Evolutionary conservation across 2,329 filamentous ascomycete species (phyloP), one percentile per base, ranked within the genome.

Genomic region (Gremmenia infestans): DNA sequence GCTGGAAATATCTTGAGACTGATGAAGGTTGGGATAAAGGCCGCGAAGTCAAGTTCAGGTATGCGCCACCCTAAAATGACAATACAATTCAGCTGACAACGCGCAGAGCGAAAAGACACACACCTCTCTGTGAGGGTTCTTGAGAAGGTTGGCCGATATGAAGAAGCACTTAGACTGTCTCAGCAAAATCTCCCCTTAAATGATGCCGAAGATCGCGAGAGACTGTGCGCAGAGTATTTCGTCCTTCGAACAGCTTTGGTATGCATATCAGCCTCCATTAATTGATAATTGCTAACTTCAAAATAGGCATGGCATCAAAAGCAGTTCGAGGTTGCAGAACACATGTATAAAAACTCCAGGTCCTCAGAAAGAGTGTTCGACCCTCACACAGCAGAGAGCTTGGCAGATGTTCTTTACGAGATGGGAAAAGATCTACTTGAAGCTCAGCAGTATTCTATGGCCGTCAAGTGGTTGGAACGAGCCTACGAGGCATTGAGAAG

Each of bases 241-340:
- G 61, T 71, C 6, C 56, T 70, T 23, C 63, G 69, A 43, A 68
- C 68, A 39, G 78, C 80, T 35, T 70, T 94, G 71, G 90, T 91
- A 72, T 42, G 58, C 35, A 32, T 6, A 47, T 14, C 23, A 42
- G 7, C 36, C 35, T 22, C 42, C 19, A 40, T 28, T 14, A 22
- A 22, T 4, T 11, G 3, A 78, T 51, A 50, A 15, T 9, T 39
- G 59, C 52, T 52, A 43, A 63, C n/a, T 57, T 56, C 23, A 11
- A n/a, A 25, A 14, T 50, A 93, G 89, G 81, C 86, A 32, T 96
- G 87, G 85, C 83, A 85, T 63, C 85, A 91, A 66, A 78, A 82
- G 42, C 81, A 86, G 42, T 76, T 88, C 14, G 88, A 93, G 55
- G 80, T 91, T 48, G 89, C 89, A 28, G 89, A 96, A 53, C 83